Conservation (phyloP, 2,329 filamentous ascomycete species). For the Fusarium musae region DNA sequence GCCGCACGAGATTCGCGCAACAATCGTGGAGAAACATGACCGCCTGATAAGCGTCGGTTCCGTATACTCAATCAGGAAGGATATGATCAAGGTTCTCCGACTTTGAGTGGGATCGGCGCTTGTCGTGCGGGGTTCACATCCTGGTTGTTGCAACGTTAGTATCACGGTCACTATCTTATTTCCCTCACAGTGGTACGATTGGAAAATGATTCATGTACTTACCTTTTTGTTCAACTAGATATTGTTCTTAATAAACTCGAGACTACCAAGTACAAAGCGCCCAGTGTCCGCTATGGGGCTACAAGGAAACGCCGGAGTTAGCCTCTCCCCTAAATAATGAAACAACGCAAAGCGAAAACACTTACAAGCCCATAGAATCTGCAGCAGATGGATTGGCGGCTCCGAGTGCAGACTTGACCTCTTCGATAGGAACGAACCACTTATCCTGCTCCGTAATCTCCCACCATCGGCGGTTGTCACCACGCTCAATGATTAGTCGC, state of each 20-base stretch:
- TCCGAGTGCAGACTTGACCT: not conserved
- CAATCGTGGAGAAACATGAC: not conserved
- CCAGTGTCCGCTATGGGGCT: not conserved
- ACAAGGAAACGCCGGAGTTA: not conserved
- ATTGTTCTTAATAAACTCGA: too few relatives aligned
- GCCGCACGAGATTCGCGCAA: not conserved
- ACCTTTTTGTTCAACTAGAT: not conserved
- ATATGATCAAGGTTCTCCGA: not conserved
- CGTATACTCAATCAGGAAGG: constrained; percentile 13
- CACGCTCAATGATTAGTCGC: not conserved
- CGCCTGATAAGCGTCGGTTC: not conserved
- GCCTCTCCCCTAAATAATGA: rapidly evolving
- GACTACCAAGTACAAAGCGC: not conserved
- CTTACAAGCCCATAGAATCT: not conserved
- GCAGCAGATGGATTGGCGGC: not conserved
- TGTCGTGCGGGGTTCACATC: not conserved
- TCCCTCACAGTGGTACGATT: not conserved
- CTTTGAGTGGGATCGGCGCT: not conserved
- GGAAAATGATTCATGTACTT: not conserved
- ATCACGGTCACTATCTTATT: not conserved
- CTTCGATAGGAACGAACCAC: not conserved
- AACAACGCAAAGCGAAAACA: not conserved
- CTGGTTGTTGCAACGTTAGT: not conserved
- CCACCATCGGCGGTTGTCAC: not conserved
- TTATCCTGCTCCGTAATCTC: not conserved